phyloP scores from a whole-genome alignment of 2,329 filamentous ascomycete species.

The Colletotrichum truncatum region DNA sequence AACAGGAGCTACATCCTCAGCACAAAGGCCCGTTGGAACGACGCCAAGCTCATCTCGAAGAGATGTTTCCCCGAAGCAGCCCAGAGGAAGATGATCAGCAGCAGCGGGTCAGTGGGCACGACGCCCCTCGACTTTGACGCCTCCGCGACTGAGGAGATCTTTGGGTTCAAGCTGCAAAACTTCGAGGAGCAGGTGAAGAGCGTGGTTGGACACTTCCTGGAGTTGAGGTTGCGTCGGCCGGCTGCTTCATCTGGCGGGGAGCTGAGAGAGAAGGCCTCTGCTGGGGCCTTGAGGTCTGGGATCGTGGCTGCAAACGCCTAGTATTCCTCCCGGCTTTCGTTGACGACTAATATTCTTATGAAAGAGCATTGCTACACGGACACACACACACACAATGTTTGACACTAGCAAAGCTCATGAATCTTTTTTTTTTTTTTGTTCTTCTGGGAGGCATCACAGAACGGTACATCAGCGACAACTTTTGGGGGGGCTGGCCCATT shows the following conservation, averaged over 20 bases:
- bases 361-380: neutral
- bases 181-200: constrained; percentile 46
- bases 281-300: neutral
- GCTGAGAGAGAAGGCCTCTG: neutral
- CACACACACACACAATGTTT: neutral
- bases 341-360: neutral
- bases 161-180: constrained; percentile 42
- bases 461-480: neutral
- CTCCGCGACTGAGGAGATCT: constrained; percentile 40
- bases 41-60: constrained; percentile 46
- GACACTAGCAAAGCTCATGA: neutral
- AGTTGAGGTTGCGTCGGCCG: constrained; percentile 33
- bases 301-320: constrained; percentile 8
- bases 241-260: neutral
- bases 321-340: neutral
- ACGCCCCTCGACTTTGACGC: constrained; percentile 34
- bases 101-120: constrained; percentile 15
- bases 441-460: neutral
- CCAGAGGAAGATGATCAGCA: constrained; percentile 17
- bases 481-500: neutral
- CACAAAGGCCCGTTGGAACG: constrained; percentile 42
- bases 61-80: constrained; percentile 35
- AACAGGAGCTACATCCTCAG: constrained; percentile 42
- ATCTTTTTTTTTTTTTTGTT: neutral
- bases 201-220: constrained; percentile 44